Evolutionary conservation across 768 basidiomycete genomes (phyloP), one percentile per base, ranked within the genome.

Genomic region (Phallus indusiatus): DNA sequence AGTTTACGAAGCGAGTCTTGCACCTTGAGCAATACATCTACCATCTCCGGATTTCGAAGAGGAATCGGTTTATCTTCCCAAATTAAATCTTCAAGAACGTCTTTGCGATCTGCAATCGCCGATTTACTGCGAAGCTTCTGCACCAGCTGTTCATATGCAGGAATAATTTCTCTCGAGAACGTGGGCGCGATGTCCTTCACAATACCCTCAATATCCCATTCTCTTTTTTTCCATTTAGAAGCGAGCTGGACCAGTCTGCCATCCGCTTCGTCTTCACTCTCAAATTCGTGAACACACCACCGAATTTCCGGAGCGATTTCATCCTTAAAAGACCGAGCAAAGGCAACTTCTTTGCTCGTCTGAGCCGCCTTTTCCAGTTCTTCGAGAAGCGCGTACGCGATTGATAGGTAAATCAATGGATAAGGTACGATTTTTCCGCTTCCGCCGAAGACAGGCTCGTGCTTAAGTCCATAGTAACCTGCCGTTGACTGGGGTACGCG

Each of bases 281-380:
- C 90, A 14, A 94, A 76, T 66, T 92, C 86, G 66, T 97, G 95
- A 0, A 94, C 94, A 64, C 88, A 92, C 71, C 94, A 87, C 49
- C 95, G 78, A 56, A 98, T 92, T 70, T 96, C 85, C 0, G 95
- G 93, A 21, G 89, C 85, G 55, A 95, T 82, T 65, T 89, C 87
- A 67, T 98, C 94, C 5, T 86, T 80, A 67, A 90, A 88, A 33
- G 90, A 77, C 9, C 82, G 80, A 5, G 91, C 88, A 9, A 97
- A 78, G 1, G 94, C 95, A 71, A 94, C 91, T 53, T 93, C 91
- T 36, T 85, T 77, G 66, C 87, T 90, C 16, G 85, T 86, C n/a
- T 69, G 68, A 0, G 89, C 88, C 2, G 75, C 67, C 10, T 71
- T 72, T 0, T 86, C 81, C 37, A 95, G 76, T 56, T 81, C 77